Evolutionary conservation across 2,329 filamentous ascomycete species (phyloP).

Genomic region (Monosporascus ibericus): DNA sequence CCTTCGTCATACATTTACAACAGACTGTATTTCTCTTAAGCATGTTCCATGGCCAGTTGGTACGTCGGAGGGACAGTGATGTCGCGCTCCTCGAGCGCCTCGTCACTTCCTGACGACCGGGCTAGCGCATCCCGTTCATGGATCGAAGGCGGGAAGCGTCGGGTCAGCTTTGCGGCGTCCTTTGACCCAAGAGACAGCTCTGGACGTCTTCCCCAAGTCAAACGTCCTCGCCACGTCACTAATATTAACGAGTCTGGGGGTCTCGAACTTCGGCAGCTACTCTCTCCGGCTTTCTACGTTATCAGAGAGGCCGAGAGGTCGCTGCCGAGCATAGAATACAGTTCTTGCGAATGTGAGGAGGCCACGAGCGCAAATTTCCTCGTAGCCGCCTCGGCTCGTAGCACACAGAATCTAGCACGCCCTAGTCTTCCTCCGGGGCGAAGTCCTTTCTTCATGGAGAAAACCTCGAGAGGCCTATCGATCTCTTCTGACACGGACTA

Average conservation of each 20-base stretch:
- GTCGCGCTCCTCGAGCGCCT: constrained; percentile 28
- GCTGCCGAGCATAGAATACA: constrained; percentile 10
- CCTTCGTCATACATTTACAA: neutral
- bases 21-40: constrained; percentile 10
- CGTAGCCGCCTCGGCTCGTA: constrained; percentile 5
- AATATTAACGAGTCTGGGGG: constrained; percentile 9
- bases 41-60: constrained; percentile 31
- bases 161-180: constrained; percentile 29
- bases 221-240: constrained; percentile 19
- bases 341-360: constrained; percentile 19
- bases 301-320: constrained; percentile 22
- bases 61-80: constrained; percentile 26
- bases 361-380: constrained; percentile 6
- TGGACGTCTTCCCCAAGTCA: constrained; percentile 32
- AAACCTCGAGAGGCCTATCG: constrained; percentile 43
- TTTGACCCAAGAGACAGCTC: constrained; percentile 22
- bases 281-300: constrained; percentile 26
- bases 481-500: constrained; percentile 35
- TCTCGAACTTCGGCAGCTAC: constrained; percentile 9
- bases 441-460: constrained; percentile 32
- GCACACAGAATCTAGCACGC: neutral
- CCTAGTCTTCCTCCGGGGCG: constrained; percentile 1
- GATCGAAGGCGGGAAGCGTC: constrained; percentile 32
- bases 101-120: constrained; percentile 18
- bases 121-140: constrained; percentile 19